Conservation (phyloP, 1,284 basidiomycete genomes). For the Ceratobasidium sp. region DNA sequence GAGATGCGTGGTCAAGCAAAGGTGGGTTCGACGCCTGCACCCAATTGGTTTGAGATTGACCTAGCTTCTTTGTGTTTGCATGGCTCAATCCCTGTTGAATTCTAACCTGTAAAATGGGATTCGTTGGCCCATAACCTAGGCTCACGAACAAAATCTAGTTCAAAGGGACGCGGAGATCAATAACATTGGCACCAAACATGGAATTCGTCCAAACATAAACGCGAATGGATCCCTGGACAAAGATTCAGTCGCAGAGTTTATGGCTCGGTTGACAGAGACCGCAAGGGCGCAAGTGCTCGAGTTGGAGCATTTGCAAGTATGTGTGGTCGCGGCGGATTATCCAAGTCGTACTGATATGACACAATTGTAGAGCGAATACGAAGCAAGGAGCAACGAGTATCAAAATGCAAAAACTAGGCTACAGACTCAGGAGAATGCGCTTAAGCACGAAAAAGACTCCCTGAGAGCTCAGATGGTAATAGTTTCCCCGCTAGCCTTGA, state of each 20-base stretch:
- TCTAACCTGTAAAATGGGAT: not conserved
- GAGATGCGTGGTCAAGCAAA: slow-evolving; percentile 68
- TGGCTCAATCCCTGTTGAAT: no score
- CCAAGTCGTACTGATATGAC: not conserved
- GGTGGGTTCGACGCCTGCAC: slow-evolving; percentile 49
- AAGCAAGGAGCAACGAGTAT: slow-evolving; percentile 44
- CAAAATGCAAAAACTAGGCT: slow-evolving; percentile 47
- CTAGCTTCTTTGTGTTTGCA: not conserved
- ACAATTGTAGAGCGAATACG: slow-evolving; percentile 25
- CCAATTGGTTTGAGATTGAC: not conserved
- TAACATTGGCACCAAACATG: slow-evolving; percentile 58
- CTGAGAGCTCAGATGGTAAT: slow-evolving; percentile 50
- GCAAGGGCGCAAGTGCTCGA: slow-evolving; percentile 62
- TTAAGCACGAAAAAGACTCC: slow-evolving; percentile 38
- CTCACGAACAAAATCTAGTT: slow-evolving; percentile 73
- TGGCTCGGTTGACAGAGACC: slow-evolving; percentile 63
- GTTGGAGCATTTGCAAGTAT: slow-evolving; percentile 67
- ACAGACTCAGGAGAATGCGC: slow-evolving; percentile 37
- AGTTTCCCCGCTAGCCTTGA: slow-evolving; percentile 41
- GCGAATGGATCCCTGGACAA: slow-evolving; percentile 57
- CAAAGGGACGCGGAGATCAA: slow-evolving; percentile 79
- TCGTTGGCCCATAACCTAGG: slow-evolving; percentile 56
- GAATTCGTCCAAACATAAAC: slow-evolving; percentile 31
- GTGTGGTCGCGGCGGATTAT: slow-evolving; percentile 15
- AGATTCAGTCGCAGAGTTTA: slow-evolving; percentile 73